These are phyloP conservation scores for Cordyceps pruinosa DNA, from an alignment of 2,329 filamentous ascomycete genomes.

Conservation along the genomic window DNA sequence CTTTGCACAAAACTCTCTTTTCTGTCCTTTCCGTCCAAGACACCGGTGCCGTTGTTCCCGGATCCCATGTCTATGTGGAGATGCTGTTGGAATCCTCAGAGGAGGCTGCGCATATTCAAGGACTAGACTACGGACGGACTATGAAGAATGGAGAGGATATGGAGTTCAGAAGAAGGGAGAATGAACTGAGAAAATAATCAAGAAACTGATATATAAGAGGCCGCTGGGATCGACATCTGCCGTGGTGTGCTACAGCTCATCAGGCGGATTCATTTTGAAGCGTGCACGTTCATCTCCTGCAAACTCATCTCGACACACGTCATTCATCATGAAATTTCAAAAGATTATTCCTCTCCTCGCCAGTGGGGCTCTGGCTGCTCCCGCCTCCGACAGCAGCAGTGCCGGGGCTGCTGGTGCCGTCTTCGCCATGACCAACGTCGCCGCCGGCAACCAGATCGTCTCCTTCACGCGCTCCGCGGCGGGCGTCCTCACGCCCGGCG, in stretches of 20 bases:
- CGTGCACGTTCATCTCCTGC: too few relatives aligned
- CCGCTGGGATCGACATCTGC: too few relatives aligned
- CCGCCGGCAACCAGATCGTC: constrained; percentile 14
- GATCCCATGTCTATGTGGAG: not conserved
- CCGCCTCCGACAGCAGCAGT: not conserved
- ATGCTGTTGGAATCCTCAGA: not conserved
- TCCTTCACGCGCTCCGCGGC: constrained; percentile 15
- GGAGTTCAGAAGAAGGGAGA: not conserved
- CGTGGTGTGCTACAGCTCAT: not conserved
- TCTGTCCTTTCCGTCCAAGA: not conserved
- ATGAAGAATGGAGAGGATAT: not conserved
- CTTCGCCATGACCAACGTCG: constrained; percentile 18
- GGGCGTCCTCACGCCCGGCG: constrained; percentile 14
- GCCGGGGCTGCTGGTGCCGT: constrained; percentile 15
- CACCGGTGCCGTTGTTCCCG: not conserved
- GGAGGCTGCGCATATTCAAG: not conserved
- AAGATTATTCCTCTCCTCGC: not conserved
- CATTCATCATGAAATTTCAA: not conserved
- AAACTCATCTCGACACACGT: not conserved
- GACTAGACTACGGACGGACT: not conserved
- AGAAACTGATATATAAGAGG: too few relatives aligned
- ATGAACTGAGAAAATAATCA: too few relatives aligned
- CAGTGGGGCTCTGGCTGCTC: not conserved
- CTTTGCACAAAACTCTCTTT: not conserved
- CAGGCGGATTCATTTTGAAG: too few relatives aligned